phyloP scores from a whole-genome alignment of 192 early-diverging fungal genomes.

The Geosiphon pyriformis region DNA sequence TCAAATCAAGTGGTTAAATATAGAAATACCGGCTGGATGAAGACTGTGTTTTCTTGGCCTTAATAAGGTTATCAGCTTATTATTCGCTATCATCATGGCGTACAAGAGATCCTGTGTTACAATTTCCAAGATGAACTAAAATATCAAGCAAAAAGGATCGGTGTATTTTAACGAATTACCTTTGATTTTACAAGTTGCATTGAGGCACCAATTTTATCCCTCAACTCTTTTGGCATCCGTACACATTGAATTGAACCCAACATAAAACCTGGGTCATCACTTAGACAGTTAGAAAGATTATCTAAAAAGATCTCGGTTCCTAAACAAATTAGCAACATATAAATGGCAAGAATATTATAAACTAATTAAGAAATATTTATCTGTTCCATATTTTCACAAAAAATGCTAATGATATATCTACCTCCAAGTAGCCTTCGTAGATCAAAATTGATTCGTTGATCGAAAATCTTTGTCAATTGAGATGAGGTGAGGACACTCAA shows the following conservation, averaged over 20 bases:
- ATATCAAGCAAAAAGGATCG: background rate
- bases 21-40: slow-evolving; percentile 57
- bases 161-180: slow-evolving; percentile 30
- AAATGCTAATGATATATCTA: background rate
- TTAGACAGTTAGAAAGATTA: slow-evolving; percentile 65
- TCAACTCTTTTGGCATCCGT: slow-evolving; percentile 57
- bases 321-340: no score
- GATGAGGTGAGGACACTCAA: slow-evolving; percentile 73
- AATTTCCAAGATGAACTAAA: slow-evolving; percentile 12
- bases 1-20: no score
- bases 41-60: slow-evolving; percentile 72
- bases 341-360: no score
- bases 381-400: no score
- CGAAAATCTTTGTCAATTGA: slow-evolving; percentile 83
- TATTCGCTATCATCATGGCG: slow-evolving; percentile 72
- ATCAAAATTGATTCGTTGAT: slow-evolving; percentile 84
- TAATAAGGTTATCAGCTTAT: slow-evolving; percentile 68
- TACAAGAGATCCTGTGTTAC: slow-evolving; percentile 57
- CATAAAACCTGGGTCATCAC: slow-evolving; percentile 65
- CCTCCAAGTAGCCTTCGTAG: slow-evolving; percentile 75
- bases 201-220: slow-evolving; percentile 63
- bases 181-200: slow-evolving; percentile 53
- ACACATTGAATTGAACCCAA: slow-evolving; percentile 72
- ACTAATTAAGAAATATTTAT: no score
- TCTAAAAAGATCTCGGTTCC: slow-evolving; percentile 80